These are phyloP conservation scores for Marchantia paleacea DNA, from an alignment of 225 moss, liverwort and hornwort species.

Conservation along the genomic window DNA sequence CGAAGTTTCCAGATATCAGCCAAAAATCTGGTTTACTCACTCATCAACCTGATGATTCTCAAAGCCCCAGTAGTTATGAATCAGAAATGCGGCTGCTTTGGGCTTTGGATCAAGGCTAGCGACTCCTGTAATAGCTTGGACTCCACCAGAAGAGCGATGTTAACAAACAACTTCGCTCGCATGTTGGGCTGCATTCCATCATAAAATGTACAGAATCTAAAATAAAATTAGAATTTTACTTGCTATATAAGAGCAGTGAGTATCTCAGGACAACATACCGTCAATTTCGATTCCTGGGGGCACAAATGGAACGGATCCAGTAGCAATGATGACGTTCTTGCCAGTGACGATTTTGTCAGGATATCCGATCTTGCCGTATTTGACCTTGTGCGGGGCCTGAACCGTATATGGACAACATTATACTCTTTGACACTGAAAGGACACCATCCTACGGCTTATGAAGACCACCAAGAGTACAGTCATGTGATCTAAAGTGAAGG, in stretches of 20 bases:
- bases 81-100: too few relatives aligned
- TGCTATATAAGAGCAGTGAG: not conserved
- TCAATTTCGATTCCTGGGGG: slow-evolving; percentile 99
- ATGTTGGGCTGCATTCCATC: too few relatives aligned
- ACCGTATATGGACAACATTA: not conserved
- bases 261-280: slow-evolving; percentile 44
- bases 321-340: slow-evolving; percentile 88
- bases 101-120: too few relatives aligned
- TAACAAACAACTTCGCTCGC: too few relatives aligned
- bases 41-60: too few relatives aligned
- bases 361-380: slow-evolving; percentile 91
- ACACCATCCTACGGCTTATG: not conserved
- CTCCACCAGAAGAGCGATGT: too few relatives aligned
- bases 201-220: not conserved
- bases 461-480: too few relatives aligned
- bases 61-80: too few relatives aligned
- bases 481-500: too few relatives aligned
- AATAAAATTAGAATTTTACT: not conserved
- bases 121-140: too few relatives aligned
- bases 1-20: too few relatives aligned
- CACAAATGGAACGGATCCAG: slow-evolving; percentile 97
- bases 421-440: not conserved
- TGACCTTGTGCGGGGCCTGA: slow-evolving; percentile 85
- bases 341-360: slow-evolving; percentile 85
- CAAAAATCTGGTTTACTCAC: too few relatives aligned